phyloP scores from a whole-genome alignment of 345 rosid species.

The Gossypium anomalum region DNA sequence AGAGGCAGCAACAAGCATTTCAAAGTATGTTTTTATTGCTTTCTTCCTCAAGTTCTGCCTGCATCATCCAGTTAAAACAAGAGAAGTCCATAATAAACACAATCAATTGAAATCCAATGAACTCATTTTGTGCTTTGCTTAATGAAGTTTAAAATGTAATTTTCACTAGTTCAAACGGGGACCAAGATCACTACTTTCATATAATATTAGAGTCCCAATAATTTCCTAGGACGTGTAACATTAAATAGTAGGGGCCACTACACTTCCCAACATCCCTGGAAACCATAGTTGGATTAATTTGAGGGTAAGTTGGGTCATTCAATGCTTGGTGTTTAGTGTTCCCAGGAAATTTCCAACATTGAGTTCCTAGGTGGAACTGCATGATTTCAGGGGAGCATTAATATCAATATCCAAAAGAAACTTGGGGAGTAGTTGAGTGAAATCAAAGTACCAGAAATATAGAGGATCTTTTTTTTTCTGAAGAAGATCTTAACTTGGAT shows the following conservation, averaged over 20 bases:
- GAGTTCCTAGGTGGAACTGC: not conserved
- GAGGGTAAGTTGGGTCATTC: not conserved
- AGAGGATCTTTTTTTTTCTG: not conserved
- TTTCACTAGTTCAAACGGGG: not conserved
- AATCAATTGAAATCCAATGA: not conserved
- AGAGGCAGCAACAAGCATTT: conserved; percentile 50
- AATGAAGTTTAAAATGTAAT: not conserved
- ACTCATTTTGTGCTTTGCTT: not conserved
- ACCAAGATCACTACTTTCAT: not conserved
- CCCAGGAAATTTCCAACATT: not conserved
- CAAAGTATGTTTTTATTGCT: conserved; percentile 43
- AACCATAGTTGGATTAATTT: not conserved
- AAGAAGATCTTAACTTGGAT: not conserved
- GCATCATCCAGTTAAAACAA: not conserved
- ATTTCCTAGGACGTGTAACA: not conserved
- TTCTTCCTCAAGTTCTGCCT: not conserved
- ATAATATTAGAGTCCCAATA: not conserved
- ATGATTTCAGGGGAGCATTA: not conserved
- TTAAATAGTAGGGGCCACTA: not conserved
- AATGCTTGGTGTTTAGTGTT: not conserved
- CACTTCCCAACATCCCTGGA: not conserved
- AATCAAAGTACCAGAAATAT: not conserved
- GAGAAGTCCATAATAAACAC: not conserved
- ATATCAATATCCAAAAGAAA: not conserved
- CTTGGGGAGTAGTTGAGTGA: not conserved